A percentile compares a stretch with the other conserved stretches of the same genome.
phyloP scores from a whole-genome alignment of 169 alveolate species.

The Perkinsus olseni region DNA sequence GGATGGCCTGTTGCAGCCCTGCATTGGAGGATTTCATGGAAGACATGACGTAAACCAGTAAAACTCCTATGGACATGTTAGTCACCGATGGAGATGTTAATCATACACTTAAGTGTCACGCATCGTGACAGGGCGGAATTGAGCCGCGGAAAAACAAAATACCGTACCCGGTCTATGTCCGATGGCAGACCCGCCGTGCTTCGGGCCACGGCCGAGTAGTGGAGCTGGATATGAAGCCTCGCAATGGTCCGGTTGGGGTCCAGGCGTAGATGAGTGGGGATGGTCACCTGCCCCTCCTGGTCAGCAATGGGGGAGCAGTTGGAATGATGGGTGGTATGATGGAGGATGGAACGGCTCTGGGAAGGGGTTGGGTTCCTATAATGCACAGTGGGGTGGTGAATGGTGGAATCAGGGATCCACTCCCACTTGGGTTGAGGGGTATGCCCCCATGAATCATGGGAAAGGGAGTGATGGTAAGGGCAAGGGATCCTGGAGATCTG shows the following conservation, averaged over 20 bases:
- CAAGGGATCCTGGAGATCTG: not conserved
- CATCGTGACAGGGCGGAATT: too few species aligned
- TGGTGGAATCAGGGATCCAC: not conserved
- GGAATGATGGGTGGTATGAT: not conserved
- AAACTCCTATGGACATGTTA: too few species aligned
- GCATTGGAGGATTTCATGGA: not conserved
- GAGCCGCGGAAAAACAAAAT: too few species aligned
- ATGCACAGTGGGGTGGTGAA: not conserved
- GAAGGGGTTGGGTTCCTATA: not conserved
- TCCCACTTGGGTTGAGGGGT: not conserved
- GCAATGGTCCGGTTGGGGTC: not conserved
- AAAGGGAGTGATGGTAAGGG: not conserved
- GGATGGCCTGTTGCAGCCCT: not conserved
- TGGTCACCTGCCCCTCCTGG: not conserved
- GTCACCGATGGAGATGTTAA: too few species aligned
- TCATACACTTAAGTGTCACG: too few species aligned
- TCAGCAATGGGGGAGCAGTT: not conserved
- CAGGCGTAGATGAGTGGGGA: not conserved
- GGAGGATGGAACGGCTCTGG: not conserved
- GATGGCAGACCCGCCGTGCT: not conserved
- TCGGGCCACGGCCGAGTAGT: not conserved
- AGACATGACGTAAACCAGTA: too few species aligned
- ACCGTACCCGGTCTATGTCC: not conserved
- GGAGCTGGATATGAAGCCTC: not conserved
- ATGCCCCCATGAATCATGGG: too few species aligned